A percentile compares a stretch with the other conserved stretches of the same genome.
phyloP scores from a whole-genome alignment of 2,329 filamentous ascomycete species.

The Dichotomopilus funicola region DNA sequence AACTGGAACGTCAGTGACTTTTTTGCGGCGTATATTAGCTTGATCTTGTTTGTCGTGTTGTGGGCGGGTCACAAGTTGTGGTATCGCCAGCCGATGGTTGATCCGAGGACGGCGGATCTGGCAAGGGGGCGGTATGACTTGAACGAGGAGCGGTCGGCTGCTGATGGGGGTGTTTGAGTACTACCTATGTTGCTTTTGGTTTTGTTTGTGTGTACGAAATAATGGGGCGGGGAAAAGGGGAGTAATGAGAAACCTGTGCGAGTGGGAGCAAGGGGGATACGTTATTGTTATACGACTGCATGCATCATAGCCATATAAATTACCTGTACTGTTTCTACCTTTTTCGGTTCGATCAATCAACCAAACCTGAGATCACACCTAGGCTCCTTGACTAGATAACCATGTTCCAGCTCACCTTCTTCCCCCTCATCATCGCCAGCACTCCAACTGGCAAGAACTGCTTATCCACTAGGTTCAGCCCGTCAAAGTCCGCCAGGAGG shows the following conservation, averaged over 20 bases:
- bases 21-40: slow-evolving; percentile 57
- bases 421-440: slow-evolving; percentile 34
- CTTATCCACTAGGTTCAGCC: slow-evolving; percentile 33
- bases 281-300: slow-evolving; percentile 1
- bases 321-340: too few relatives aligned
- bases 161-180: slow-evolving; percentile 10
- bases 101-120: slow-evolving; percentile 22
- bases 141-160: slow-evolving; percentile 6
- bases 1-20: slow-evolving; percentile 54
- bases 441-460: slow-evolving; percentile 34
- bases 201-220: neutral
- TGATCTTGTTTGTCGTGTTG: slow-evolving; percentile 56
- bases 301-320: slow-evolving; percentile 3
- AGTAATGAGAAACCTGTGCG: too few relatives aligned
- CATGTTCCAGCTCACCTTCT: slow-evolving; percentile 37
- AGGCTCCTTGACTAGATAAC: slow-evolving; percentile 24
- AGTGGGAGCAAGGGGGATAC: too few relatives aligned
- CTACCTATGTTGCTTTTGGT: neutral
- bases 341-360: too few relatives aligned
- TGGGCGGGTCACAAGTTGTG: slow-evolving; percentile 56
- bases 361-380: neutral
- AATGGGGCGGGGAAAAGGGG: neutral
- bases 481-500: slow-evolving; percentile 30
- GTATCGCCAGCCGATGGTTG: slow-evolving; percentile 28
- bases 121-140: slow-evolving; percentile 19